Conservation (phyloP, 352 stramenopile species). For the Phytophthora cryptogea region DNA sequence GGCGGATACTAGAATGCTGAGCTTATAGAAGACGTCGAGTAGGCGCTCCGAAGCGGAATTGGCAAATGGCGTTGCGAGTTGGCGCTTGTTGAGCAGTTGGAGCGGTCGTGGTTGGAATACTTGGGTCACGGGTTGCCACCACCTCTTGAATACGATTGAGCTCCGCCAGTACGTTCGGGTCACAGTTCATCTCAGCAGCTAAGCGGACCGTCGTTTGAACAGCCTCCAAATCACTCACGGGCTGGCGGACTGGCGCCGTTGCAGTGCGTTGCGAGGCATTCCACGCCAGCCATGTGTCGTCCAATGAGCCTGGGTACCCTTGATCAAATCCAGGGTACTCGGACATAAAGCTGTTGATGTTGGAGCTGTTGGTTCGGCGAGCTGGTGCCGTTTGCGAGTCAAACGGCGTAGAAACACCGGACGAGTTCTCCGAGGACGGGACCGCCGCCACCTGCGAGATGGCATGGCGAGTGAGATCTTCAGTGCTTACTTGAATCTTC, state of each 20-base stretch:
- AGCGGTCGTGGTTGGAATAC: conserved; percentile 9
- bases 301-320: conserved; percentile 33
- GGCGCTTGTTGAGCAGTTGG: not conserved
- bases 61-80: conserved; percentile 50
- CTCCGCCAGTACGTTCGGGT: conserved; percentile 53
- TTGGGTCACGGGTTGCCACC: conserved; percentile 36
- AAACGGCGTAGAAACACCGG: conserved; percentile 14
- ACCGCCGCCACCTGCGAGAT: conserved; percentile 1
- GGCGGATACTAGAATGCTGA: not conserved
- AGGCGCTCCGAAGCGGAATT: conserved; percentile 54
- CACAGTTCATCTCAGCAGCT: conserved; percentile 68
- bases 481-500: conserved; percentile 36
- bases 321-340: conserved; percentile 33
- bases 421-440: conserved; percentile 11
- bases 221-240: conserved; percentile 53
- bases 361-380: conserved; percentile 17
- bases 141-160: conserved; percentile 60
- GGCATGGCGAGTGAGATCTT: conserved; percentile 23
- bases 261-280: conserved; percentile 37
- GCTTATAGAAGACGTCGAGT: conserved; percentile 39
- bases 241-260: conserved; percentile 21
- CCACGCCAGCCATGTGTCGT: conserved; percentile 59
- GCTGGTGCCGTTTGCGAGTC: conserved; percentile 7
- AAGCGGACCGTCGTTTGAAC: conserved; percentile 69
- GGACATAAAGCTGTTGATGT: conserved; percentile 11